Conservation (phyloP, 495 filamentous ascomycete species). For the Penicillium canescens region DNA sequence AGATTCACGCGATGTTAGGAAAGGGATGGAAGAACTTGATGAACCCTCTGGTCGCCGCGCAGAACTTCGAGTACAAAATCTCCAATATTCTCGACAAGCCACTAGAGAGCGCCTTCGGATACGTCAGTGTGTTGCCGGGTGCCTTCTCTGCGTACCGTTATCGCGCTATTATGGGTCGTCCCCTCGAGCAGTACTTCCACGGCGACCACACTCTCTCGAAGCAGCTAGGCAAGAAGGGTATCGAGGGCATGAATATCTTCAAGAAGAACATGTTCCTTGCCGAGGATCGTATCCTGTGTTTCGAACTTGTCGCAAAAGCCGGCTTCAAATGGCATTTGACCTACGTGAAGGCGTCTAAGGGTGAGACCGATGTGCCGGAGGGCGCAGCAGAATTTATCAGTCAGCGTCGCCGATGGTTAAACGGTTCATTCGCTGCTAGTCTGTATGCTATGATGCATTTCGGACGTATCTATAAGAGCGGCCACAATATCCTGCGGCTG, state of each 20-base stretch:
- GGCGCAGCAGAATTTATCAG: slow-evolving; percentile 94
- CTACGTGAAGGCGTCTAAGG: slow-evolving; percentile 97
- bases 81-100: slow-evolving; percentile 98
- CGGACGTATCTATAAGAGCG: slow-evolving; percentile 93
- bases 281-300: slow-evolving; percentile 98
- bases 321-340: slow-evolving; percentile 98
- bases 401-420: slow-evolving; percentile 95
- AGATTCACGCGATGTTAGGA: slow-evolving; percentile 97
- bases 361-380: slow-evolving; percentile 97
- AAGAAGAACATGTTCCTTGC: slow-evolving; percentile 99
- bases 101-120: slow-evolving; percentile 94
- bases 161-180: slow-evolving; percentile 95
- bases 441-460: slow-evolving; percentile 99
- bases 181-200: slow-evolving; percentile 98
- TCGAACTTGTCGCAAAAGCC: slow-evolving; percentile 96
- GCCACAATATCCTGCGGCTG: slow-evolving; percentile 93
- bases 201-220: slow-evolving; percentile 97
- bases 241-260: slow-evolving; percentile 99
- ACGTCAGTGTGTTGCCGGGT: slow-evolving; percentile 94
- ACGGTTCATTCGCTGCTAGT: slow-evolving; percentile 96
- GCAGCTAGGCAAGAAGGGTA: slow-evolving; percentile 93
- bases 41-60: slow-evolving; percentile 91
- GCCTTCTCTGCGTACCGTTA: slow-evolving; percentile 98
- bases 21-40: slow-evolving; percentile 84
- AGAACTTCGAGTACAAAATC: slow-evolving; percentile 99